Conservation (phyloP, 179 eudicot species). For the Vitellaria paradoxa region DNA sequence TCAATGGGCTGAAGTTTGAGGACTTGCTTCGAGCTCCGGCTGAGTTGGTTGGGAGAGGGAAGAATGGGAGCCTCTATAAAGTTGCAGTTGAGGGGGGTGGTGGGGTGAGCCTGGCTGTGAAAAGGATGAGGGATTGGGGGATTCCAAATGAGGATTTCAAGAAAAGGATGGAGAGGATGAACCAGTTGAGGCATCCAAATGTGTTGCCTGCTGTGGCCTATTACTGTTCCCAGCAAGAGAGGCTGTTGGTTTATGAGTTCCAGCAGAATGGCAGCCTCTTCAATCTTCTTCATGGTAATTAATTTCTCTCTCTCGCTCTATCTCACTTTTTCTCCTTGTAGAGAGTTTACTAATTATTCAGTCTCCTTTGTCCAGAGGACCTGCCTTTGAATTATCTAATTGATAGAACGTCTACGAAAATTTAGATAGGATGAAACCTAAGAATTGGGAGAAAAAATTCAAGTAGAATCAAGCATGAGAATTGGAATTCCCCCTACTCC, state of each 20-base stretch:
- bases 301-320: background rate
- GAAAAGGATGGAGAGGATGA: conserved; percentile 56
- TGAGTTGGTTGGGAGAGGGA: conserved; percentile 68
- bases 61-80: conserved; percentile 71
- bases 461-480: too few relatives aligned
- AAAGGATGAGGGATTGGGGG: conserved; percentile 73
- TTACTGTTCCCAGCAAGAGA: conserved; percentile 74
- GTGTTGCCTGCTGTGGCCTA: conserved; percentile 73
- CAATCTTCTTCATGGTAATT: conserved; percentile 69
- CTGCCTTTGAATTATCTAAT: too few relatives aligned
- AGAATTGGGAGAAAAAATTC: too few relatives aligned
- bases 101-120: conserved; percentile 65
- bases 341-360: too few relatives aligned
- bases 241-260: conserved; percentile 76
- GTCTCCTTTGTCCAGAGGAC: too few relatives aligned
- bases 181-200: conserved; percentile 59
- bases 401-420: too few relatives aligned
- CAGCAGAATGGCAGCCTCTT: conserved; percentile 74
- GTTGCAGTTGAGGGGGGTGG: conserved; percentile 37
- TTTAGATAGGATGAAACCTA: too few relatives aligned
- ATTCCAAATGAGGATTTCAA: conserved; percentile 53
- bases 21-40: conserved; percentile 81
- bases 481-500: too few relatives aligned
- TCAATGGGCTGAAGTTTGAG: conserved; percentile 61
- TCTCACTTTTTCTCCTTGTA: too few relatives aligned